Base-by-base conservation (phyloP, 2,329 filamentous ascomycete genomes). In the Metarhizium album region DNA sequence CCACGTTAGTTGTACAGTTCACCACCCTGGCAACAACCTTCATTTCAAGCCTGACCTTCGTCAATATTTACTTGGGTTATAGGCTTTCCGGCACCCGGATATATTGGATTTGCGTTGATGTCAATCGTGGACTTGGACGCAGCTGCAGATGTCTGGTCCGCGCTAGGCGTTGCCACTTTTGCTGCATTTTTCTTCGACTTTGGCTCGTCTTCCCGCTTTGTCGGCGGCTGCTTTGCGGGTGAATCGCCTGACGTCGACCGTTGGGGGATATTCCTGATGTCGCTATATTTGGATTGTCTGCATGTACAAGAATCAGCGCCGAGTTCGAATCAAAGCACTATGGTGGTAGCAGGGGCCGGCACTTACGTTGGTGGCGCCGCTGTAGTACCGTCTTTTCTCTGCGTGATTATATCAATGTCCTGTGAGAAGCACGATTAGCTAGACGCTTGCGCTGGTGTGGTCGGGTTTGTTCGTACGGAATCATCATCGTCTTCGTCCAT, bases 81-180 rank as follows among this genome's bases (percentile, higher is more conserved):
- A 59, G 93, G 86, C 59, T 93, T 90, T 58, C 94, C 93, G 22
- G 83, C 83, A 3, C 78, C 74, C 18, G 86, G 82, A 66, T 94
- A 90, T 2, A 86, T 71, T 0, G 93, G 91, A 55, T 90, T 87
- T 3, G 78, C 85, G 65, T 94, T 82, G 49, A 96, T 79, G 62
- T 97, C 87, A 55, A 97, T 79, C 46, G 82, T 90, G 13, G 90
- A 95, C 52, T 85, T 90, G 40, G 85, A 72, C 67, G 89, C 72
- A 65, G 93, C 72, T 58, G 83, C 70, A 1, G 80, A 79, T 47
- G 81, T 78, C 54, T 73, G 61, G 55, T 77, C 69, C 67, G 70
- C 76, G 67, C 70, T 80, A 3, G 69, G 67, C 2, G 63, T 60
- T 18, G 66, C 65, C 24, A 66, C 58, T 42, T 66, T 65, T 35